Evolutionary conservation across 805 yeast genomes (phyloP).

Genomic region (Zygosaccharomyces kombuchaensis): DNA sequence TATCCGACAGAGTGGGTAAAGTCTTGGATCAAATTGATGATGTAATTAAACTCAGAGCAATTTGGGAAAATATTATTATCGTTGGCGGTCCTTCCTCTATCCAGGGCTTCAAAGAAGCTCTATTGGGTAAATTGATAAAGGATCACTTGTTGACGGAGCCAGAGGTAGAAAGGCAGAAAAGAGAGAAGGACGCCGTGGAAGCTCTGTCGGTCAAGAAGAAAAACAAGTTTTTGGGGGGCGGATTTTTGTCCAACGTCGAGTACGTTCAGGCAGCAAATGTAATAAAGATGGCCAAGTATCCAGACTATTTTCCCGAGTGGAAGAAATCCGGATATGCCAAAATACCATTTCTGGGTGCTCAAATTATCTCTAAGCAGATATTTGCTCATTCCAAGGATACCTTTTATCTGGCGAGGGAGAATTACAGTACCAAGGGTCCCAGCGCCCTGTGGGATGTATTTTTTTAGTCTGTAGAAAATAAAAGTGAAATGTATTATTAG

Average conservation of each 20-base stretch:
- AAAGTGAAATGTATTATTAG: slow-evolving; percentile 1
- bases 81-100: slow-evolving; percentile 76
- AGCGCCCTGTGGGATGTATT: slow-evolving; percentile 68
- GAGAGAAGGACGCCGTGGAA: slow-evolving; percentile 32
- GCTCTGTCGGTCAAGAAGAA: slow-evolving; percentile 31
- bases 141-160: slow-evolving; percentile 47
- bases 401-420: slow-evolving; percentile 61
- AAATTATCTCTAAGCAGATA: slow-evolving; percentile 80
- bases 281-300: slow-evolving; percentile 62
- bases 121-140: slow-evolving; percentile 53
- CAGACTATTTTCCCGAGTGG: slow-evolving; percentile 96
- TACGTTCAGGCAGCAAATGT: slow-evolving; percentile 75
- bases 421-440: slow-evolving; percentile 78
- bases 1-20: slow-evolving; percentile 52
- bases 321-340: slow-evolving; percentile 75
- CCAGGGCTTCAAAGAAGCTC: slow-evolving; percentile 69
- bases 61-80: slow-evolving; percentile 78
- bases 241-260: slow-evolving; percentile 28
- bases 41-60: slow-evolving; percentile 66
- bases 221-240: slow-evolving; percentile 27
- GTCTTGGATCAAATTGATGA: slow-evolving; percentile 59
- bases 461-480: slow-evolving; percentile 23
- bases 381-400: slow-evolving; percentile 63
- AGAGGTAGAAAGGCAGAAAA: slow-evolving; percentile 22
- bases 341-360: slow-evolving; percentile 77